Base-by-base conservation (phyloP, 495 filamentous ascomycete genomes). In the Poronia punctata region DNA sequence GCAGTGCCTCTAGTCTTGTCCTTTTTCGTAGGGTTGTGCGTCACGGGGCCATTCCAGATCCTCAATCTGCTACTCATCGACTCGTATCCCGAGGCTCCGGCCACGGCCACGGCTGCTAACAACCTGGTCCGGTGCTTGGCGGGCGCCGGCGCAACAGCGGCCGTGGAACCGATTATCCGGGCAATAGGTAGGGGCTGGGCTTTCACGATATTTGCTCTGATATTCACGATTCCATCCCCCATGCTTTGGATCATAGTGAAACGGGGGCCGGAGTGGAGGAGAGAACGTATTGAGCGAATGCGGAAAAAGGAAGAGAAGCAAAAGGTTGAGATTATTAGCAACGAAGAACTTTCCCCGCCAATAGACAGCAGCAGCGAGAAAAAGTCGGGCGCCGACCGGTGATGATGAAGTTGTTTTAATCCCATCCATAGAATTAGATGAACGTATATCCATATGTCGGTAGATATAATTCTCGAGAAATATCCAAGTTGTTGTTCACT, bases 31-130 rank as follows among this genome's bases (percentile, higher is more conserved):
- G 73, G 72, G 1, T 50, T 72, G 26, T 65, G 57, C 35, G 62
- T 78, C 11, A 76, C 75, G 0, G 73, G 68, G 1, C 65, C 69
- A 2, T 79, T 78, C 41, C 72, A 60, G 25, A 61, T 71, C 16
- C 54, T 71, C 19, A 68, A 68, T 42, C 71, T 59, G 22, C 57
- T 70, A 7, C 49, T 74, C 2, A 62, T 74, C 2, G 69, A 76
- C 22, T 35, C 70, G 15, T 64, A 69, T 29, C 67, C 69, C 0
- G 46, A 61, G 12, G 61, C 61, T 0, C 69, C 71, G 0, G 68
- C 68, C 0, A 67, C 67, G 1, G 71, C 67, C 0, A 61, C 67
- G 0, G 72, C 71, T 0, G 60, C 70, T 3, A 70, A 65, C 31
- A 76, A 74, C 33, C 37, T 74, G 4, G 55, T 66, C 12, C 49